These are phyloP conservation scores for Coemansia umbellata DNA, from an alignment of 192 early-diverging fungal genomes.

Conservation along the genomic window DNA sequence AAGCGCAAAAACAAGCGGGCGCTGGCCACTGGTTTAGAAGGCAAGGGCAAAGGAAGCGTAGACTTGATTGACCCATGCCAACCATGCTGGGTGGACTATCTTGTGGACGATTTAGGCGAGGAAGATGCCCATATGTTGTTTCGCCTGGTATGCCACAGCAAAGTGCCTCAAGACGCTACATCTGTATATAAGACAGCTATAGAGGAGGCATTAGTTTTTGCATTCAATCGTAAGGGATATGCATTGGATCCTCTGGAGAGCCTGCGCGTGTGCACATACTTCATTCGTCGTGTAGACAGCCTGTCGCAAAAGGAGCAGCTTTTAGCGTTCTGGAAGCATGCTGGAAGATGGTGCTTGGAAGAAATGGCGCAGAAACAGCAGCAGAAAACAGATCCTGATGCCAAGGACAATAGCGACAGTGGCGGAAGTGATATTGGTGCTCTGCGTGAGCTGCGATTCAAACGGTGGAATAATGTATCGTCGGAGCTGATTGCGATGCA, in stretches of 20 bases:
- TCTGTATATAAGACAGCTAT: slow-evolving; percentile 16
- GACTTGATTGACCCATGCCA: slow-evolving; percentile 15
- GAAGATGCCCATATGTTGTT: slow-evolving; percentile 22
- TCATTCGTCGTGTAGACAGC: slow-evolving; percentile 13
- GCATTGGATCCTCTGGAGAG: slow-evolving; percentile 26
- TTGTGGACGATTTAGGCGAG: slow-evolving; percentile 21
- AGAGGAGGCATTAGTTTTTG: slow-evolving; percentile 43
- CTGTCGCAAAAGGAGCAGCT: slow-evolving; percentile 4
- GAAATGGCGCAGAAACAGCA: background rate
- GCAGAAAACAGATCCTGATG: background rate
- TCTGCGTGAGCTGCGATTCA: slow-evolving; percentile 30
- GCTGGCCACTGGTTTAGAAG: background rate
- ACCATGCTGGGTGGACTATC: slow-evolving; percentile 39
- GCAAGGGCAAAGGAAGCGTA: background rate
- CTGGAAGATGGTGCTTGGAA: slow-evolving; percentile 9
- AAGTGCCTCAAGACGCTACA: slow-evolving; percentile 6
- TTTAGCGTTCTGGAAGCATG: slow-evolving; percentile 16
- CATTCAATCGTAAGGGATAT: slow-evolving; percentile 27
- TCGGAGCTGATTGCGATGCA: slow-evolving; percentile 14
- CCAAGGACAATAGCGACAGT: background rate
- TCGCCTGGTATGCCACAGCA: slow-evolving; percentile 23
- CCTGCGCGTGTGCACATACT: slow-evolving; percentile 31
- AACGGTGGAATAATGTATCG: slow-evolving; percentile 45
- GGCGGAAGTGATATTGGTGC: no score
- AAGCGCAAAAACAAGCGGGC: background rate